A percentile compares a stretch with the other conserved stretches of the same genome.
Conservation (phyloP, 2,329 filamentous ascomycete species). For the Paraphoma chrysanthemicola region DNA sequence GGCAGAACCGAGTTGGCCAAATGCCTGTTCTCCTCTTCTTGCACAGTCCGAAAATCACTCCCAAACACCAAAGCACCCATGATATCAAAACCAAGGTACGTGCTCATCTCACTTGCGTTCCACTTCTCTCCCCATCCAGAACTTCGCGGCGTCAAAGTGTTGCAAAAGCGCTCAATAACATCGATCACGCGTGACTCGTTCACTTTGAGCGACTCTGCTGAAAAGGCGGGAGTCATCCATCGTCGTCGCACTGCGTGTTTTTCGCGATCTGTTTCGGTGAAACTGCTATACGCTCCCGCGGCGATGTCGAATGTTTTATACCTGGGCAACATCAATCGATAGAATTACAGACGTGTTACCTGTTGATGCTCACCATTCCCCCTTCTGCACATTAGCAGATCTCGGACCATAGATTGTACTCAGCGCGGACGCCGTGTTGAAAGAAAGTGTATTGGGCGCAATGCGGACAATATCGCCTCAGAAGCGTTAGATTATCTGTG, state of each 20-base stretch:
- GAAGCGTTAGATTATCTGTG: background rate
- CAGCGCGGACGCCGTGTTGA: conserved; percentile 33
- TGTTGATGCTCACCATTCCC: conserved; percentile 34
- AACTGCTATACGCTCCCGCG: conserved; percentile 48
- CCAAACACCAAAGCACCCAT: conserved; percentile 54
- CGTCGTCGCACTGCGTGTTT: conserved; percentile 51
- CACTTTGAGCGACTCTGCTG: conserved; percentile 45
- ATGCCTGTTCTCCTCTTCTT: conserved; percentile 36
- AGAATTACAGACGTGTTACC: no score
- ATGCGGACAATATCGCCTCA: conserved; percentile 36
- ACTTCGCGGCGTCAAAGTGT: conserved; percentile 16
- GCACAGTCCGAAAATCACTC: conserved; percentile 45
- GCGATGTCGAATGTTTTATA: conserved; percentile 53
- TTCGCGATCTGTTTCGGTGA: conserved; percentile 48
- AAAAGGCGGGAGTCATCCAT: conserved; percentile 52
- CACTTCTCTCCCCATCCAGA: conserved; percentile 46
- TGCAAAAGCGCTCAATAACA: conserved; percentile 45
- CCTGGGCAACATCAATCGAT: background rate
- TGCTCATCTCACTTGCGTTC: conserved; percentile 49
- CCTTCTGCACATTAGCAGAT: conserved; percentile 54
- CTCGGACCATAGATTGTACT: conserved; percentile 36
- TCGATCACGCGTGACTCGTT: conserved; percentile 50
- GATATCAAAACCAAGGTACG: conserved; percentile 55
- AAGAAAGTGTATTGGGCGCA: conserved; percentile 33
- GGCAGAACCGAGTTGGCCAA: conserved; percentile 28